Conservation (phyloP, 495 filamentous ascomycete genomes). For the Hypoxylon fuscum region DNA sequence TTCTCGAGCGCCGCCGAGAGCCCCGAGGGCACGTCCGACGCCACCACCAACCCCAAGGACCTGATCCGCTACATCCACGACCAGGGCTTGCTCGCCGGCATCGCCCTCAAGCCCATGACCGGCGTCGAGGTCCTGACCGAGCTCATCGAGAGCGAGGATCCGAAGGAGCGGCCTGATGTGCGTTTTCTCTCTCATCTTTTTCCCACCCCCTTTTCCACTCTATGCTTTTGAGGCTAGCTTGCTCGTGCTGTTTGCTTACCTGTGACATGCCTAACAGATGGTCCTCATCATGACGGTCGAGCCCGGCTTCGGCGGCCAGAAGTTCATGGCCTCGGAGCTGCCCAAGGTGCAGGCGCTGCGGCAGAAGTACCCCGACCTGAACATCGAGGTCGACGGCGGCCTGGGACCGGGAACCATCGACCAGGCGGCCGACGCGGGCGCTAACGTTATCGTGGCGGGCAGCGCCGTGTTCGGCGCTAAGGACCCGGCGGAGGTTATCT, state of each 20-base stretch:
- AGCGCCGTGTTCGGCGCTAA: slow-evolving; percentile 94
- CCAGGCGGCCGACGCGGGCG: slow-evolving; percentile 92
- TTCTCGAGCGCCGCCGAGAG: slow-evolving; percentile 84
- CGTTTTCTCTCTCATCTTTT: slow-evolving; percentile 45
- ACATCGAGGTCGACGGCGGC: slow-evolving; percentile 98
- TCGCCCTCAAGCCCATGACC: slow-evolving; percentile 95
- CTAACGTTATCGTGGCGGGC: slow-evolving; percentile 98
- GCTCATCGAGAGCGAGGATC: slow-evolving; percentile 74
- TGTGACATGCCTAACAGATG: slow-evolving; percentile 70
- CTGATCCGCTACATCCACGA: slow-evolving; percentile 91
- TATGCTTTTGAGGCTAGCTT: not conserved
- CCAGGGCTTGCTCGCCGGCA: slow-evolving; percentile 86
- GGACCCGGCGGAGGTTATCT: slow-evolving; percentile 86
- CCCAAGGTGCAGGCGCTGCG: slow-evolving; percentile 91
- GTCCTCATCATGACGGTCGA: slow-evolving; percentile 98
- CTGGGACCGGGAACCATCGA: slow-evolving; percentile 89
- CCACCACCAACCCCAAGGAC: slow-evolving; percentile 79
- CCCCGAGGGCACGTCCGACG: slow-evolving; percentile 71
- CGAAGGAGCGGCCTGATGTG: slow-evolving; percentile 88
- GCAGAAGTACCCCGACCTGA: slow-evolving; percentile 83
- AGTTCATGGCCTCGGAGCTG: slow-evolving; percentile 95
- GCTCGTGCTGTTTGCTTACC: not conserved
- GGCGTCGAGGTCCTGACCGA: slow-evolving; percentile 90
- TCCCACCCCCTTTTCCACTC: slow-evolving; percentile 4
- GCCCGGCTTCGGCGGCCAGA: slow-evolving; percentile 97